Evolutionary conservation across 148 eudicot species (phyloP), one percentile per base, ranked within the genome.

Genomic region (Cornus florida): DNA sequence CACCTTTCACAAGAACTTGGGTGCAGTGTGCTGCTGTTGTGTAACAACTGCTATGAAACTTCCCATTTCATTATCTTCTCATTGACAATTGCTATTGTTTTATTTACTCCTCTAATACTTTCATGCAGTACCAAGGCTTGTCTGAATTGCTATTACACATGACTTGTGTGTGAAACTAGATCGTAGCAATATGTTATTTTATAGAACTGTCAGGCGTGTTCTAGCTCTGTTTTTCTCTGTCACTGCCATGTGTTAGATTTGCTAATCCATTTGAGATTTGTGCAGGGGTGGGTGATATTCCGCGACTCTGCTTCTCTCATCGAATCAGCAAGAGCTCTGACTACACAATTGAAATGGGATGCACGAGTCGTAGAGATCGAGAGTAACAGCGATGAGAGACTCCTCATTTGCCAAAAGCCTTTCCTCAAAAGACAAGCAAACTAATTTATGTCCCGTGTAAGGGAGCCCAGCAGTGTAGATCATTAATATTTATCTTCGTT

Each of bases 251-350:
- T 39, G 60, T 77, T 48, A 66, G 66, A 28, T 13, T 35, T 46
- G 77, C 72, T 85, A 73, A 82, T 77, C 35, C 41, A 20, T 57
- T 38, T 84, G 64, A 24, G 23, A 1, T 62, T 59, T 35, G 77
- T 79, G 83, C 91, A 96, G 98, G 99, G 99, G 41, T 97, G 99
- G 99, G 88, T 94, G 72, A 91, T 97, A 73, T 77, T 97, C 80
- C 88, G 92, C 20, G 99, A 97, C 81, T 67, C 85, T 33, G 75
- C 88, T n/a, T 81, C 91, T 78, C 86, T 92, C 8, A 88, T 97
- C 1, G 97, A 97, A 74, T 82, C 86, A 50, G 92, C 92, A 28
- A 92, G 99, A 85, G 85, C 88, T 80, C 85, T 90, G 5, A 77
- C 92, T 20, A 85, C 98, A 35, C 86, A 83, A 70, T 82, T 97